Evolutionary conservation across 2,329 filamentous ascomycete genomes (phyloP).

Genomic region (Alternaria sp.): DNA sequence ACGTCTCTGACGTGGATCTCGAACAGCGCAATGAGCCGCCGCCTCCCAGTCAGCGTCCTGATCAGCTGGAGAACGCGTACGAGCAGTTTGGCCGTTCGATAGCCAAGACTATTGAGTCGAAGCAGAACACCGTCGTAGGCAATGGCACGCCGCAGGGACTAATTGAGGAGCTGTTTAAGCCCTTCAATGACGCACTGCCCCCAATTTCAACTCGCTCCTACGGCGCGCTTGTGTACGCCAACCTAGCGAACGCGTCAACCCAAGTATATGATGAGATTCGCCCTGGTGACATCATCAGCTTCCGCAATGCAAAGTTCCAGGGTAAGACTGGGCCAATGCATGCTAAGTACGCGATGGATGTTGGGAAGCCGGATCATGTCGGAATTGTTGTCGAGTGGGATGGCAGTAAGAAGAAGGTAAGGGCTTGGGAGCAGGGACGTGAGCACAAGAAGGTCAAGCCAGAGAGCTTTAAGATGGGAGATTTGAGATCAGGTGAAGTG

Average conservation of each 20-base stretch:
- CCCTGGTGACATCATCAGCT: conserved; percentile 87
- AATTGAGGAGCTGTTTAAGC: conserved; percentile 78
- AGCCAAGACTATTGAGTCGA: conserved; percentile 69
- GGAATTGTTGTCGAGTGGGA: conserved; percentile 96
- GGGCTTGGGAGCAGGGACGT: conserved; percentile 92
- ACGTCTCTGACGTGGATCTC: conserved; percentile 74
- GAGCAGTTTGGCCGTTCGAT: conserved; percentile 81
- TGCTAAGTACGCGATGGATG: conserved; percentile 87
- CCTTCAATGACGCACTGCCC: conserved; percentile 73
- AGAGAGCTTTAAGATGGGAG: conserved; percentile 92
- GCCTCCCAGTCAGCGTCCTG: conserved; percentile 81
- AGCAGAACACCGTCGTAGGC: conserved; percentile 80
- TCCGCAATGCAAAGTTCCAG: conserved; percentile 93
- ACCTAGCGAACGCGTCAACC: conserved; percentile 91
- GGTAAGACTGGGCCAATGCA: conserved; percentile 96
- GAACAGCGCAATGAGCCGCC: conserved; percentile 89
- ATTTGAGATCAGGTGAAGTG: conserved; percentile 90
- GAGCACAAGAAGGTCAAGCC: conserved; percentile 93
- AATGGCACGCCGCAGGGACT: conserved; percentile 83
- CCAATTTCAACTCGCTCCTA: conserved; percentile 90
- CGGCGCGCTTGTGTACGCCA: conserved; percentile 90
- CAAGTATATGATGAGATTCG: conserved; percentile 92
- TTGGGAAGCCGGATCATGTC: conserved; percentile 88
- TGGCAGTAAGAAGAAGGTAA: conserved; percentile 95
- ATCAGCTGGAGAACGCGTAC: conserved; percentile 89